Evolutionary conservation across 495 filamentous ascomycete species (phyloP).

Genomic region (Penicillium coffeae): DNA sequence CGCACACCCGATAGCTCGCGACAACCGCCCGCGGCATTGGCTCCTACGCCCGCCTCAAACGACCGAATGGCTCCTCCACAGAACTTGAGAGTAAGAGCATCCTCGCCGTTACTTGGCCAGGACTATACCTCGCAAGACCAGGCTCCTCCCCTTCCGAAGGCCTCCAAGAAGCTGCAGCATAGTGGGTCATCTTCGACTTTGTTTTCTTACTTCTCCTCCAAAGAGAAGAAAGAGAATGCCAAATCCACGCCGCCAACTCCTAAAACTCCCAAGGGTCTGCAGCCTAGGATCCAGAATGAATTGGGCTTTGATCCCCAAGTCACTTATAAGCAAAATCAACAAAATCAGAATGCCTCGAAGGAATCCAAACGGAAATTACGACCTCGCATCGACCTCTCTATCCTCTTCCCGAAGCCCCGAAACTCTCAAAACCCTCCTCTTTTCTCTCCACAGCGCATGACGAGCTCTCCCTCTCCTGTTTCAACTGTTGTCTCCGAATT

Average conservation of each 20-base stretch:
- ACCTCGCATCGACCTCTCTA: conserved; percentile 41
- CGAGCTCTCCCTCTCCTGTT: conserved; percentile 41
- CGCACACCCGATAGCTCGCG: conserved; percentile 25
- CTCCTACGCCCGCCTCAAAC: conserved; percentile 17
- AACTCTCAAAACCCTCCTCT: conserved; percentile 22
- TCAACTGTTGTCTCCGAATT: conserved; percentile 32
- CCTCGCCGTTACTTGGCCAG: conserved; percentile 41
- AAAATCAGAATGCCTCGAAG: conserved; percentile 22
- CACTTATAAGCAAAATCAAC: conserved; percentile 20
- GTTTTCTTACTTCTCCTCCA: conserved; percentile 36
- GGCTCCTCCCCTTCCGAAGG: conserved; percentile 22
- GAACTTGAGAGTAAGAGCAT: conserved; percentile 40
- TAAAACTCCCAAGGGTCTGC: conserved; percentile 16
- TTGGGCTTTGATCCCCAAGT: conserved; percentile 22
- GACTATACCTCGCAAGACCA: conserved; percentile 29
- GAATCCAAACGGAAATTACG: conserved; percentile 42
- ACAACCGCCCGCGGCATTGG: conserved; percentile 16
- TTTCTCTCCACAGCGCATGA: conserved; percentile 44
- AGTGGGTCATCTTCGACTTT: conserved; percentile 36
- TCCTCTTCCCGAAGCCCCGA: conserved; percentile 45
- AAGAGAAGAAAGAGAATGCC: conserved; percentile 14
- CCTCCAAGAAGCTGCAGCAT: conserved; percentile 32
- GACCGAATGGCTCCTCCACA: conserved; percentile 20
- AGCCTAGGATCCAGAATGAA: conserved; percentile 22
- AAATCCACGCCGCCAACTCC: conserved; percentile 5